Base-by-base conservation (phyloP, 2,329 filamentous ascomycete genomes). In the Didymella pomorum region DNA sequence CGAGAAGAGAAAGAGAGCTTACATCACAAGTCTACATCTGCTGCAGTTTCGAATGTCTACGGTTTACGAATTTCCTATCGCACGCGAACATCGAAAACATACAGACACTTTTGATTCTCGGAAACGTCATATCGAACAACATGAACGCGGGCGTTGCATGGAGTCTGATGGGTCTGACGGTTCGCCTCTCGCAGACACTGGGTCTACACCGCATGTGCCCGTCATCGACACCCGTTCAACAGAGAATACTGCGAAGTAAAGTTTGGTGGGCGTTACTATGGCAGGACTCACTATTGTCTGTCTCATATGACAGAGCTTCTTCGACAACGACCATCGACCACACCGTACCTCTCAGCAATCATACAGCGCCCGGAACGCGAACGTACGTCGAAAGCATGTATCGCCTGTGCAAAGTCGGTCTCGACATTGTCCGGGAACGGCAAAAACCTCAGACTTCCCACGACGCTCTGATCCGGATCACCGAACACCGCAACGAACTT, bases 131-230 rank as follows among this genome's bases (percentile, higher is more conserved):
- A 28, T 85, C 84, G 1, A 86, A 86, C 68, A 86, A 86, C 62
- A 86, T 86, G 84, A 88, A 88, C 58, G 86, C 86, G 9, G 86
- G 86, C 2, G 86, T 87, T 18, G 84, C 86, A 4, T 88, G 87
- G 79, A 84, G 86, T 25, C 71, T 88, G 14, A 82, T 73, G 79
- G 81, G 84, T 9, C 81, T 88, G 72, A 87, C 85, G 1, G 80
- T 87, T 46, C 80, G 86, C 58, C 82, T 88, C 72, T 85, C 85
- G 12, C 80, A 87, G 71, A 85, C 84, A 6, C 79, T 87, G 11
- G 86, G 86, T 5, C 73, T 88, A 42, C 86, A 88, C 63, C 81
- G 85, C 43, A 80, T 84, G 65, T 86, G 84, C 44, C 83, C 84
- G 37, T 79, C 81, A 21, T 83, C 83, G 45, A 81, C 82, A 2